These are phyloP conservation scores for Themeda triandra DNA, from an alignment of 176 grass and related monocot species.

Conservation along the genomic window DNA sequence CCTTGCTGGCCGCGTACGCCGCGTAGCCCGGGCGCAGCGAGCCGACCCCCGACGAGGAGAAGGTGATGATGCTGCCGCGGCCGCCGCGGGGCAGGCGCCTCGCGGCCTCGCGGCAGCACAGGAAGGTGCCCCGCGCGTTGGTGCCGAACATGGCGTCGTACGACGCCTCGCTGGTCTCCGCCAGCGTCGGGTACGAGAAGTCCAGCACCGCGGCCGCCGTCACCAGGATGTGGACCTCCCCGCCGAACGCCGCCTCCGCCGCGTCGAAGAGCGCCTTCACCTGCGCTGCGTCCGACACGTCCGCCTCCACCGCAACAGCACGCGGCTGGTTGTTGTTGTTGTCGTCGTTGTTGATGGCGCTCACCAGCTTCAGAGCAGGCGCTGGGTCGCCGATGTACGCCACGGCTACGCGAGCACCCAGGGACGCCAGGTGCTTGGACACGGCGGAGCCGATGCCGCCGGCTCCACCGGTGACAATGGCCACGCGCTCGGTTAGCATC, in stretches of 20 bases:
- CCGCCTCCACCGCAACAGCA: neutral
- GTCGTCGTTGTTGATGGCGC: conserved; percentile 22
- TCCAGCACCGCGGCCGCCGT: conserved; percentile 50
- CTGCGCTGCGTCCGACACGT: conserved; percentile 22
- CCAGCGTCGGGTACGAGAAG: conserved; percentile 35
- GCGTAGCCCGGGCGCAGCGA: neutral
- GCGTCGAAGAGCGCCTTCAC: conserved; percentile 60
- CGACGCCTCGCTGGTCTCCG: neutral
- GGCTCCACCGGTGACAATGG: conserved; percentile 61
- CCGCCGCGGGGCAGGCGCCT: neutral
- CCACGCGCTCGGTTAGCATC: conserved; percentile 53
- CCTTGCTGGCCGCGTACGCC: conserved; percentile 1
- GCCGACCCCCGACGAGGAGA: neutral
- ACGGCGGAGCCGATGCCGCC: conserved; percentile 63
- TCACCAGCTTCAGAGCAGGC: conserved; percentile 23
- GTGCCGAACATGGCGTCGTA: neutral
- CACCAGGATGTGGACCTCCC: conserved; percentile 64
- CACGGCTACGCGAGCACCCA: conserved; percentile 61
- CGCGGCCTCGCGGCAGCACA: neutral
- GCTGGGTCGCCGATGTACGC: conserved; percentile 47
- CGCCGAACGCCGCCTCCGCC: conserved; percentile 39
- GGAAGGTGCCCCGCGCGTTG: neutral
- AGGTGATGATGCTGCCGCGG: neutral
- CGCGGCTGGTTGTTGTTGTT: neutral
- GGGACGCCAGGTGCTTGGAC: conserved; percentile 45